Base-by-base conservation (phyloP, 140 eudicot species). In the Ambrosia hybrid region DNA sequence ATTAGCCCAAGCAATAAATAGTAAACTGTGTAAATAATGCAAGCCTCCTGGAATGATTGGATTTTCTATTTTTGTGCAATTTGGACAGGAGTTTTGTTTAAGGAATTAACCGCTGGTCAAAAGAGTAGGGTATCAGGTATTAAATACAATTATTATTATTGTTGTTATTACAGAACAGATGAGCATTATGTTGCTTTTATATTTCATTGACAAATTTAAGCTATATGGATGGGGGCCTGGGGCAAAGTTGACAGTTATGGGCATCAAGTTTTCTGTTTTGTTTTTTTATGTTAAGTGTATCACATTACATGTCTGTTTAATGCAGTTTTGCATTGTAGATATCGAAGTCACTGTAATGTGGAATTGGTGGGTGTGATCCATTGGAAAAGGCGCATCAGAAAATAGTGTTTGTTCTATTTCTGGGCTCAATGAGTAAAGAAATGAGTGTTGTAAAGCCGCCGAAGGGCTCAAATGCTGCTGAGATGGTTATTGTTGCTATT, bases 401-500 rank as follows among this genome's bases (percentile, higher is more conserved):
- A 64, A 52, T 33, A 56, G 21, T 21, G 39, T 41, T 41, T 9
- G 1, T 41, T 41, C 55, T 10, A 17, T 8, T 68, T 9, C 48
- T 58, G 53, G 72, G 70, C 37, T 37, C 63, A 73, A 87, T 92
- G 96, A 89, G 82, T 75, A 78, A 65, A 41, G 95, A 88, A 58
- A 65, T 65, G 87, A 84, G 83, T 72, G 64, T 51, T 49, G 87
- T 71, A 68, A 83, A 84, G 62, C 71, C 56, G 45, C 89, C 78
- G n/a, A 82, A 76, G 84, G 87, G 79, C 2, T 83, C 81, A 2
- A 84, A 85, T 65, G 81, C 43, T 48, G 85, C 76, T 17, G 98
- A 85, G 86, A 90, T 82, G 62, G 87, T 94, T 8, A 71, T 94
- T 57, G 99, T 94, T 68, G 99, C 97, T 11, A 96, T 90, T 69